Evolutionary conservation across 257 asterid genomes (phyloP), one percentile per base, ranked within the genome.

Genomic region (Scutellaria barbata): DNA sequence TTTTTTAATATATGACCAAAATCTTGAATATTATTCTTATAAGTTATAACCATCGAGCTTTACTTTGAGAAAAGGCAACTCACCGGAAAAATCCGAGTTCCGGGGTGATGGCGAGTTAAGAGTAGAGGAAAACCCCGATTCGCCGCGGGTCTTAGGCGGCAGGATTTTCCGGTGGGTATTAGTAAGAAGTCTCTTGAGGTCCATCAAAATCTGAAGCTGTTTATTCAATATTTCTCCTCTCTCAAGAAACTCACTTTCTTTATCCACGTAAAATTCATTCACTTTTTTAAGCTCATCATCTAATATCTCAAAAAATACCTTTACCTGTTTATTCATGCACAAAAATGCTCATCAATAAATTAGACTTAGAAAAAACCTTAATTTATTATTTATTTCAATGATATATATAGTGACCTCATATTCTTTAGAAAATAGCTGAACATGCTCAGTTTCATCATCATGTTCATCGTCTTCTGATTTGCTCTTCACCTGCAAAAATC

Each of bases 281-380:
- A 95, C 97, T 79, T 95, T 95, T 57, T 84, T 84, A 2, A 88
- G 84, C 75, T 95, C 98, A 5, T 83, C 92, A 10, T 95, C 89
- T 69, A 92, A 68, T 78, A 71, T 80, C 62, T 87, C 94, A 40
- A 92, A 88, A 67, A 92, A 95, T 43, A 75, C 51, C 35, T 75
- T 83, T 41, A 91, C 87, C 98, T 90, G 74, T 53, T 61, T 33
- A 35, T 67, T 33, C 53, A 74, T 60, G 35, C 60, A 78, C 12
- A 16, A 10, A 66, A 39, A 40, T 12, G 1, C 40, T n/a, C 1
- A 42, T 1, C 18, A 8, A 11, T 39, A n/a, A 6, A 42, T 5
- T 16, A 35, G 10, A 40, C 3, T 13, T 47, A 47, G 16, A 11
- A 47, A 11, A 47, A n/a, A 13, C 17, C 30, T 3, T 30, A 30